Evolutionary conservation across 805 yeast genomes (phyloP), one percentile per base, ranked within the genome.

Genomic region (Monosporozyma solicola): DNA sequence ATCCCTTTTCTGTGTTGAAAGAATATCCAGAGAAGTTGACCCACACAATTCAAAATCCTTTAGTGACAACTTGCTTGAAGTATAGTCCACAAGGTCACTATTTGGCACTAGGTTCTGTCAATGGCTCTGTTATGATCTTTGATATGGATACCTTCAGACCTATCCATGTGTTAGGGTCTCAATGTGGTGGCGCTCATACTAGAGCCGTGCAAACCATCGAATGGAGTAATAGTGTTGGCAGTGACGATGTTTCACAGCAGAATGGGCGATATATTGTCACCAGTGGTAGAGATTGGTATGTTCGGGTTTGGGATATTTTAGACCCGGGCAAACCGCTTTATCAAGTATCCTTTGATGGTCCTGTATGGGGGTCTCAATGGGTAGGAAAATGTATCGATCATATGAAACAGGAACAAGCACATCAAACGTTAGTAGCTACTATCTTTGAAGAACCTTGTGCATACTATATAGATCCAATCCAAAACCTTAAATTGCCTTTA

Each of bases 21-120:
- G 98, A 91, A 64, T 91, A 80, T 61, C 98, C 98, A 0, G 96
- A 91, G 55, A 78, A 84, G 1, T 77, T 88, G n/a, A 78, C 85
- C 1, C 82, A 82, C 55, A 82, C 91, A 0, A 70, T 89, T 11
- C 65, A 61, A 46, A 79, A 79, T 11, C 81, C 80, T 52, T 84
- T 89, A 1, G 81, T 78, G 46, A 76, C 87, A 0, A 85, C 88
- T 8, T 80, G 80, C 54, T 75, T 90, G 41, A 80, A 78, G 63
- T 87, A 82, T 72, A 87, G 82, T 59, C 70, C 77, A 7, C 80
- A 80, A 50, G 97, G 97, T 5, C 96, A 88, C 65, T 91, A 91
- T 63, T 67, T 90, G 4, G 96, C 96, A 0, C 78, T 86, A 2
- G 97, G 97, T 0, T 71, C 84, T 35, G 72, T 78, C 3, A 85